A percentile compares a stretch with the other conserved stretches of the same genome.
These are phyloP conservation scores for Trichomonas vaginalis DNA, from an alignment of 208 protist species.

Conservation along the genomic window DNA sequence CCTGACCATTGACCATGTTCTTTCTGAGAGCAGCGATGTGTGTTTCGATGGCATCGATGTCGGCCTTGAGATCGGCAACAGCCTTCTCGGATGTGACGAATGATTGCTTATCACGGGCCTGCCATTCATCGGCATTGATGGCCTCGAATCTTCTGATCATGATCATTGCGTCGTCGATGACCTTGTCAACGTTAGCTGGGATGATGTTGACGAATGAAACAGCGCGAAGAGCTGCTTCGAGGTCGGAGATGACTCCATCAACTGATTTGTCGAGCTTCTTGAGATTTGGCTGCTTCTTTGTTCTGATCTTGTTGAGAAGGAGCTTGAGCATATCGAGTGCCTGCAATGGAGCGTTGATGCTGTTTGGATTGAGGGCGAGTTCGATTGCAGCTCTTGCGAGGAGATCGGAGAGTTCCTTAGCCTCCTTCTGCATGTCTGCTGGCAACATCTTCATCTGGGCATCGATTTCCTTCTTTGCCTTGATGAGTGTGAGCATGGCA, in stretches of 20 bases:
- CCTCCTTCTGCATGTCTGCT: not conserved
- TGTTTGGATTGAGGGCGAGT: not conserved
- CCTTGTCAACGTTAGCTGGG: not conserved
- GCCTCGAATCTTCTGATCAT: not conserved
- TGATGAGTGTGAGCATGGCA: not conserved
- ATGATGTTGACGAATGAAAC: not conserved
- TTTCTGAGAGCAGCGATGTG: not conserved
- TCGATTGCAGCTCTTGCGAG: not conserved
- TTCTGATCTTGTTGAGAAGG: not conserved
- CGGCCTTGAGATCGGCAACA: not conserved
- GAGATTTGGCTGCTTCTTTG: not conserved
- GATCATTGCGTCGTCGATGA: not conserved
- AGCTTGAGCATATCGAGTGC: not conserved
- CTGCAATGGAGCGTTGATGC: not conserved
- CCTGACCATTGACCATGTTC: not conserved
- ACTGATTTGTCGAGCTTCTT: not conserved
- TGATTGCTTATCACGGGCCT: not conserved
- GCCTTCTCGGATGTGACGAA: not conserved
- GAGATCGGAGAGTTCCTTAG: not conserved
- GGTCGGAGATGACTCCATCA: not conserved
- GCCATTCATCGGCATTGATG: not conserved
- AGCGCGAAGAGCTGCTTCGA: not conserved
- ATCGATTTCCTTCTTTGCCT: not conserved
- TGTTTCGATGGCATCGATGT: not conserved
- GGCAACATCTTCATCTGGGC: not conserved